Evolutionary conservation across 2,329 filamentous ascomycete genomes (phyloP).

Genomic region (Lojkania enalia): DNA sequence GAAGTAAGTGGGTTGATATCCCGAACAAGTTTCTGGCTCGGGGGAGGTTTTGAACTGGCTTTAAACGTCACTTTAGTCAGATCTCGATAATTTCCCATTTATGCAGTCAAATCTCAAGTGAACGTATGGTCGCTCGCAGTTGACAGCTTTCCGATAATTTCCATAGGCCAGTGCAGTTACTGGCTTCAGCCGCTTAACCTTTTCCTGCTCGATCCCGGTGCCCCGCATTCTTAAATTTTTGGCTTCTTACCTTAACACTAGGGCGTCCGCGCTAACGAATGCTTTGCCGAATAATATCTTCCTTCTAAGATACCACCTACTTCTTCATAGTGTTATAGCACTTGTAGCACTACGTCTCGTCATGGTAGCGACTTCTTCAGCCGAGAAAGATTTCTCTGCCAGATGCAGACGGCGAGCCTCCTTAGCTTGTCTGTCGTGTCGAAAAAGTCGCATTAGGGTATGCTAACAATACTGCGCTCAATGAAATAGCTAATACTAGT

Average conservation of each 20-base stretch:
- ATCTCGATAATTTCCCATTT: no score
- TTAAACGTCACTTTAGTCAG: no score
- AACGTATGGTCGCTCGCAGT: neutral
- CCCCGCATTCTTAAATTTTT: conserved; percentile 6
- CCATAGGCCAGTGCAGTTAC: no score
- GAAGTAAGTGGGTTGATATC: conserved; percentile 48
- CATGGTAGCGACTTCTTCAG: conserved; percentile 2
- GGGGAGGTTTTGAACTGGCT: conserved; percentile 29
- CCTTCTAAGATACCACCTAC: no score
- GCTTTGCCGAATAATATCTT: no score
- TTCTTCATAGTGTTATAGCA: conserved; percentile 2
- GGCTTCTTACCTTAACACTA: no score
- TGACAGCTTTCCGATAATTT: no score
- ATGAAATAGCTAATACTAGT: conserved; percentile 7
- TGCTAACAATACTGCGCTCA: neutral
- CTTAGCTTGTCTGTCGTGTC: conserved; percentile 55
- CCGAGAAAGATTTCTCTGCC: conserved; percentile 8
- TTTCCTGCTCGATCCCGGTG: conserved; percentile 10
- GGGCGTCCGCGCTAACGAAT: conserved; percentile 4
- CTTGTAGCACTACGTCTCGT: no score
- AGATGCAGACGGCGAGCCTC: conserved; percentile 44
- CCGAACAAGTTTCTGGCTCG: conserved; percentile 47
- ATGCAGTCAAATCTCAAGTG: neutral
- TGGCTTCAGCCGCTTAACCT: conserved; percentile 14
- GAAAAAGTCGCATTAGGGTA: conserved; percentile 41